Evolutionary conservation across 371 early-diverging fungal genomes (phyloP).

Genomic region (Choanephora cucurbitarum): DNA sequence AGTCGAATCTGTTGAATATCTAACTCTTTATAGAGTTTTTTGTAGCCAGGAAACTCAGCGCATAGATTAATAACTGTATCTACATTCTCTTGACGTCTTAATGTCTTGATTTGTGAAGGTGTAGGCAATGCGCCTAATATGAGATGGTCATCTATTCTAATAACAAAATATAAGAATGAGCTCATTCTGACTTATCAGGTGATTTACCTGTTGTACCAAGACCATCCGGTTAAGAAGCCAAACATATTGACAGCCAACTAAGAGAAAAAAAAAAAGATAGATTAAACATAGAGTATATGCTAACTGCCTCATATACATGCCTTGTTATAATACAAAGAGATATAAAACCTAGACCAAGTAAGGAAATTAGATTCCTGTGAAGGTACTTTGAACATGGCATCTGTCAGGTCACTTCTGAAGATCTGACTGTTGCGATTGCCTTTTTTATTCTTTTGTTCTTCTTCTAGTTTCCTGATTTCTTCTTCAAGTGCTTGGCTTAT

Average conservation of each 20-base stretch:
- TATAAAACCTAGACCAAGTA: conserved; percentile 38
- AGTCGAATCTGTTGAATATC: conserved; percentile 37
- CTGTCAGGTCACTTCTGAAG: conserved; percentile 21
- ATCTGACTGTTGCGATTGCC: conserved; percentile 4
- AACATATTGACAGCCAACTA: conserved; percentile 45
- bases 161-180: neutral
- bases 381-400: conserved; percentile 36
- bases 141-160: conserved; percentile 36
- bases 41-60: conserved; percentile 49
- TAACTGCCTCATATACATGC: conserved; percentile 11
- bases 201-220: conserved; percentile 45
- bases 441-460: conserved; percentile 8
- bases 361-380: conserved; percentile 24
- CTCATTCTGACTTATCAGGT: neutral
- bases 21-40: conserved; percentile 31
- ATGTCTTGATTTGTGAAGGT: conserved; percentile 35
- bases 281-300: too few species aligned
- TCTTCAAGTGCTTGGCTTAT: conserved; percentile 38
- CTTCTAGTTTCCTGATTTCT: conserved; percentile 14
- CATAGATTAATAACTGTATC: conserved; percentile 42
- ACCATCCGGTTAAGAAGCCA: conserved; percentile 48
- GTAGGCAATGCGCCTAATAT: conserved; percentile 51
- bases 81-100: conserved; percentile 33
- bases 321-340: conserved; percentile 50
- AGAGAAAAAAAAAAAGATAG: neutral